Base-by-base conservation (phyloP, 306 rosid genomes). In the Leucaena leucocephala region DNA sequence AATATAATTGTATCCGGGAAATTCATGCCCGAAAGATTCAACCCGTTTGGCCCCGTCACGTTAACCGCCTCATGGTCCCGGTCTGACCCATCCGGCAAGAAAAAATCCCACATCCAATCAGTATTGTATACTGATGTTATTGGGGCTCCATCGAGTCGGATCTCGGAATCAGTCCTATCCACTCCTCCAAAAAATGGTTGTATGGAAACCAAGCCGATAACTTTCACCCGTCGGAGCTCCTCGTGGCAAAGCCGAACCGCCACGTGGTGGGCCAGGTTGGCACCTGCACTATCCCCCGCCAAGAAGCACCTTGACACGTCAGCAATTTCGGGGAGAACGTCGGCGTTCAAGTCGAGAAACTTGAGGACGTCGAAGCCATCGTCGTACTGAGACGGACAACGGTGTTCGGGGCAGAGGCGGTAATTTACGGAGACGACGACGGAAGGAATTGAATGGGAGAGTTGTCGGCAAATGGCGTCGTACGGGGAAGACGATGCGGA, bases 111-210 rank as follows among this genome's bases (percentile, higher is more conserved):
- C 2, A 64, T 2, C 90, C 88, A 88, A 49, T 91, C 88, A 0
- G 93, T 80, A 0, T 76, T 39, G 1, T 17, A 55, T 4, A 82
- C n/a, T 34, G 87, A 79, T 8, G 80, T 78, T 9, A 85, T 10
- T 1, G 80, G 82, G 6, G 49, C 85, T 0, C 63, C 19, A 5
- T 34, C 17, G 0, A 88, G 84, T 34, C 83, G 74, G 43, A 63
- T 66, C 78, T 91, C 92, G 1, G 96, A 77, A 14, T 84, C 89
- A 0, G 86, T 84, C 14, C 91, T 43, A 46, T 87, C 90, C 61
- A 80, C 89, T 40, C 93, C 96, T 1, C 93, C 91, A 74, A 91
- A 91, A 69, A 84, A 91, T 0, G 96, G 96, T 17, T 88, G 91
- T 11, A 91, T 81, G 21, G 89, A 68, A 1, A 91, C 3, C 57